phyloP scores from a whole-genome alignment of 768 basidiomycete species.

The Strobilomyces echinocephalus region DNA sequence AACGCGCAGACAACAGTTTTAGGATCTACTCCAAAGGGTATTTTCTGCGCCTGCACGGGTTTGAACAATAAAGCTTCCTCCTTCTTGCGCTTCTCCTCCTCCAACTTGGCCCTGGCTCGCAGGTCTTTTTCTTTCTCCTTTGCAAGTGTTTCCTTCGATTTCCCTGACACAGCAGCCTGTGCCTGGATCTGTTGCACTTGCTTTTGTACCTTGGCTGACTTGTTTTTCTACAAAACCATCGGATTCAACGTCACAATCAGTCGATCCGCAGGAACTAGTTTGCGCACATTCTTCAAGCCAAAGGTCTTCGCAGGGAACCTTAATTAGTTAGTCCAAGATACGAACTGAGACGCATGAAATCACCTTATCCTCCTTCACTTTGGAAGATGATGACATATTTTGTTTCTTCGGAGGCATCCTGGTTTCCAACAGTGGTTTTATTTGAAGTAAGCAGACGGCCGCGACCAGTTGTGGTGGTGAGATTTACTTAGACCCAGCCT shows the following conservation, averaged over 20 bases:
- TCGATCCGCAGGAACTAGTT: constrained; percentile 2
- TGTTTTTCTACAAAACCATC: constrained; percentile 68
- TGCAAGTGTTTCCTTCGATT: constrained; percentile 71
- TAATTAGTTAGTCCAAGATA: constrained; percentile 24
- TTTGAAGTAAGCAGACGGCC: too few relatives aligned
- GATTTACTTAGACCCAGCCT: too few relatives aligned
- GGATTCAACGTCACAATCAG: constrained; percentile 5
- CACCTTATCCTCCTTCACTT: constrained; percentile 82
- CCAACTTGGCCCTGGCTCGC: constrained; percentile 66
- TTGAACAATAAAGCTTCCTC: constrained; percentile 83
- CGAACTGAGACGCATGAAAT: constrained; percentile 16
- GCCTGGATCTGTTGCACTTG: constrained; percentile 76
- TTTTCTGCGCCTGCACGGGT: constrained; percentile 75
- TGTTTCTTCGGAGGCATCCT: constrained; percentile 82
- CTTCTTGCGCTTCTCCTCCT: constrained; percentile 79
- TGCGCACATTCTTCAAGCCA: constrained; percentile 80
- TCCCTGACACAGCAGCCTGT: constrained; percentile 69
- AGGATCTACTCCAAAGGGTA: constrained; percentile 94
- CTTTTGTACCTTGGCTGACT: constrained; percentile 88
- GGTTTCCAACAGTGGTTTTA: not conserved
- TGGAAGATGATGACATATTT: constrained; percentile 51
- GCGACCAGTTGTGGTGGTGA: too few relatives aligned
- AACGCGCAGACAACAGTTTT: constrained; percentile 91
- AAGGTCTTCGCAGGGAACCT: constrained; percentile 57
- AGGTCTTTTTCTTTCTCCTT: constrained; percentile 84